Conservation (phyloP, 2,329 filamentous ascomycete genomes). For the Thermoascus crustaceus region DNA sequence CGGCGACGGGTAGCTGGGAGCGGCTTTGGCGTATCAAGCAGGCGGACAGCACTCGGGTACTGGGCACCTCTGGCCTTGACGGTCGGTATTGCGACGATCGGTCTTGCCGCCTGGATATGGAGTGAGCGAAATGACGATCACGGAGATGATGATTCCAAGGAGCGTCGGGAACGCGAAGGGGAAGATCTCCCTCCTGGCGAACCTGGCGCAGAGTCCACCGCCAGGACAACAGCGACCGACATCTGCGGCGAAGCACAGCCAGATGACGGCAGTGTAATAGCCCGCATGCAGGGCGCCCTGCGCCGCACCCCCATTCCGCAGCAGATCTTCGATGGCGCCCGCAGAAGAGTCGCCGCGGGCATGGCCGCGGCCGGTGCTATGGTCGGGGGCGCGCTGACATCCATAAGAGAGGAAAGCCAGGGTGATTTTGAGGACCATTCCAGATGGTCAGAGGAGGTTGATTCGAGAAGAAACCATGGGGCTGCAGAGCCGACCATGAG, state of each 20-base stretch:
- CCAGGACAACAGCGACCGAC: constrained; percentile 29
- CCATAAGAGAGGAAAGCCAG: constrained; percentile 76
- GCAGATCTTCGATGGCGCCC: constrained; percentile 77
- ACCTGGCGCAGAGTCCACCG: constrained; percentile 22
- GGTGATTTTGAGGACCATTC: constrained; percentile 76
- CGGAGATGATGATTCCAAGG: constrained; percentile 55
- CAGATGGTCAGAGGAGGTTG: constrained; percentile 85
- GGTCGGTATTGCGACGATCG: constrained; percentile 76
- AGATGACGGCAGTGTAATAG: constrained; percentile 56
- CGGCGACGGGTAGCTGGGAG: constrained; percentile 29
- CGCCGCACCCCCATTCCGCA: constrained; percentile 78
- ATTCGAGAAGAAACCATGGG: constrained; percentile 47
- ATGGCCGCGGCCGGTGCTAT: constrained; percentile 75
- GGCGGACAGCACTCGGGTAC: constrained; percentile 49
- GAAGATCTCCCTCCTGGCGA: constrained; percentile 20
- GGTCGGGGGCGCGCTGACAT: constrained; percentile 71
- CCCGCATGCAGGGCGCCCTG: constrained; percentile 72
- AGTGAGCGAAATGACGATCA: constrained; percentile 73
- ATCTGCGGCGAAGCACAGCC: constrained; percentile 23
- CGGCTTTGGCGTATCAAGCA: constrained; percentile 35
- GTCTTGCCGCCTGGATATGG: constrained; percentile 87
- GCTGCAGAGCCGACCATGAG: constrained; percentile 19
- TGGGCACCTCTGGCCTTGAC: constrained; percentile 86
- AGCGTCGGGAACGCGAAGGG: constrained; percentile 32
- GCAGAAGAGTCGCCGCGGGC: constrained; percentile 71